Percentiles rank a stretch among this genome's conserved stretches.
Conservation (phyloP, 805 yeast species). For the Cyberlindnera suaveolens region DNA sequence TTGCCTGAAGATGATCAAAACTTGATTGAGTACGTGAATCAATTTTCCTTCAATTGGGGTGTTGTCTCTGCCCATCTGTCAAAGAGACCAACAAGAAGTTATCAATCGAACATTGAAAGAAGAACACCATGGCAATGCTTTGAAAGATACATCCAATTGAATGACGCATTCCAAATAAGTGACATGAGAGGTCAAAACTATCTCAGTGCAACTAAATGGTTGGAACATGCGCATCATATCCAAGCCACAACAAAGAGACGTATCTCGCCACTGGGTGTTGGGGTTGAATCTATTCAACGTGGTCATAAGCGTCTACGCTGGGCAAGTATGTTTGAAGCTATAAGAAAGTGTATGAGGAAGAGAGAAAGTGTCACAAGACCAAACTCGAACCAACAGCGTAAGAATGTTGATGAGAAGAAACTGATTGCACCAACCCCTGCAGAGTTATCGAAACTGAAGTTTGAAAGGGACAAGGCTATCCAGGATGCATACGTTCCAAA, state of each 20-base stretch:
- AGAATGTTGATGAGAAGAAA: constrained; percentile 33
- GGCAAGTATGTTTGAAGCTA: constrained; percentile 97
- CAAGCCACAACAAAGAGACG: constrained; percentile 86
- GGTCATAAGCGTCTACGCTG: constrained; percentile 89
- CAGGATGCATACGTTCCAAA: constrained; percentile 63
- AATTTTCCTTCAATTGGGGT: constrained; percentile 90
- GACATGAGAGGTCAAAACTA: constrained; percentile 89
- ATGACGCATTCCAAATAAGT: constrained; percentile 77
- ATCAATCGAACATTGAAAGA: constrained; percentile 84
- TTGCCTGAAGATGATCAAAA: constrained; percentile 86
- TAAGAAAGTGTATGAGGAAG: constrained; percentile 83
- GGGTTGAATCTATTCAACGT: constrained; percentile 84
- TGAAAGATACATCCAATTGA: constrained; percentile 89
- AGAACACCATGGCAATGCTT: constrained; percentile 99
- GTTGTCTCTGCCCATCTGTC: constrained; percentile 78
- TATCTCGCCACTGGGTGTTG: constrained; percentile 90
- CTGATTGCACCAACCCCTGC: constrained; percentile 71
- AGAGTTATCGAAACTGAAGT: constrained; percentile 76
- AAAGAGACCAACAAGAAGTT: constrained; percentile 58
- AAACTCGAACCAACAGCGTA: constrained; percentile 38
- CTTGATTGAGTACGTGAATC: constrained; percentile 74
- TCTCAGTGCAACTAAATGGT: constrained; percentile 80
- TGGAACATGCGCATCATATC: constrained; percentile 83
- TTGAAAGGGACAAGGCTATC: constrained; percentile 78
- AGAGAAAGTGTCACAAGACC: constrained; percentile 73